A percentile compares a stretch with the other conserved stretches of the same genome.
These are phyloP conservation scores for Phellinidium pouzarii DNA, from an alignment of 1,284 basidiomycete genomes.

Conservation along the genomic window DNA sequence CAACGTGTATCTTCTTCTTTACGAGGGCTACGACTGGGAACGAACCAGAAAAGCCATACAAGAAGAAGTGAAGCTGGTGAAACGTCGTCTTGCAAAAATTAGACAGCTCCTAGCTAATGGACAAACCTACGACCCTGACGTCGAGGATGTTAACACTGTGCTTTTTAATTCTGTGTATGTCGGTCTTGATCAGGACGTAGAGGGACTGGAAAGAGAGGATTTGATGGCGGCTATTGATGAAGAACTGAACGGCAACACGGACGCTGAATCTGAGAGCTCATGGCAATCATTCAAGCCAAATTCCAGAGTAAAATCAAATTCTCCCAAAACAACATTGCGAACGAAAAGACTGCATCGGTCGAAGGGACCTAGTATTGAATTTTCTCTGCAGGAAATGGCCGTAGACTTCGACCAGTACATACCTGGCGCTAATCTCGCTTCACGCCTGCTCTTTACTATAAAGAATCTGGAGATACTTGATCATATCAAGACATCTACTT, in stretches of 20 bases:
- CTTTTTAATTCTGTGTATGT: slow-evolving; percentile 94
- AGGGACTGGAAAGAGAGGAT: slow-evolving; percentile 66
- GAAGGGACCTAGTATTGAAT: slow-evolving; percentile 77
- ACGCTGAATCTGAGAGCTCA: slow-evolving; percentile 69
- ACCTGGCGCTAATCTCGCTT: slow-evolving; percentile 51
- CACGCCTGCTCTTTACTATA: slow-evolving; percentile 59
- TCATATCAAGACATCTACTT: slow-evolving; percentile 97
- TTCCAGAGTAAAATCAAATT: slow-evolving; percentile 32
- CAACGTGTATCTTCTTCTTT: slow-evolving; percentile 63
- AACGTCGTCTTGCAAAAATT: slow-evolving; percentile 83
- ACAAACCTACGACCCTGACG: slow-evolving; percentile 77
- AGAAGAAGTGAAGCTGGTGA: slow-evolving; percentile 83
- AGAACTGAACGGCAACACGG: slow-evolving; percentile 64
- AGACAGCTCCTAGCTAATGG: slow-evolving; percentile 91
- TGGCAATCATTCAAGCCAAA: slow-evolving; percentile 69
- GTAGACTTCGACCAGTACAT: slow-evolving; percentile 65
- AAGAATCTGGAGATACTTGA: slow-evolving; percentile 86
- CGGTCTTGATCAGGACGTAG: slow-evolving; percentile 68
- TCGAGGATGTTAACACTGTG: slow-evolving; percentile 72
- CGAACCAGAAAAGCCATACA: slow-evolving; percentile 83
- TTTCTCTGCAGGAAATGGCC: slow-evolving; percentile 61
- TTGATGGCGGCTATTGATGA: slow-evolving; percentile 89
- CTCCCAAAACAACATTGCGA: slow-evolving; percentile 31
- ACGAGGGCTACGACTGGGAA: slow-evolving; percentile 93
- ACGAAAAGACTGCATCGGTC: slow-evolving; percentile 65